A percentile compares a stretch with the other conserved stretches of the same genome.
Evolutionary conservation across 2,329 filamentous ascomycete species (phyloP).

Genomic region (Fusarium musae): DNA sequence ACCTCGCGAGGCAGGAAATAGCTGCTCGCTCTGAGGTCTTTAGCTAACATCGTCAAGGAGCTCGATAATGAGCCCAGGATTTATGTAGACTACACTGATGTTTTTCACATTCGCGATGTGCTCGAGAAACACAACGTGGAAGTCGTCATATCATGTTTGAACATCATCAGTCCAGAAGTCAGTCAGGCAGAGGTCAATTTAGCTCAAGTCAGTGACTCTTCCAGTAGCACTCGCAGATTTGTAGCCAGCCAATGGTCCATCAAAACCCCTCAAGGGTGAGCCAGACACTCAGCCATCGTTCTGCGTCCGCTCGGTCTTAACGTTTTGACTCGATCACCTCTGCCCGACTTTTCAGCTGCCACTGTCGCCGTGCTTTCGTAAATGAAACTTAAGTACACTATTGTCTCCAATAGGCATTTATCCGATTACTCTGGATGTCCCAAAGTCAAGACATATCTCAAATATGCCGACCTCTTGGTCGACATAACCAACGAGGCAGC

Average conservation of each 20-base stretch:
- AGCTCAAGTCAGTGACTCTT: neutral
- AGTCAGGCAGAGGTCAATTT: neutral
- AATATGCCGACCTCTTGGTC: neutral
- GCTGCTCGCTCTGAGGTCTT: accelerated
- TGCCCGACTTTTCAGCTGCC: neutral
- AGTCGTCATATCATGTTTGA: neutral
- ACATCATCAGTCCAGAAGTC: neutral
- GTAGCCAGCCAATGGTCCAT: neutral
- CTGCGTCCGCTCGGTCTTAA: accelerated
- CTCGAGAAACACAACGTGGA: neutral
- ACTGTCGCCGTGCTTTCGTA: neutral
- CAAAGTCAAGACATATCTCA: neutral
- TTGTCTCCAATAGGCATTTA: neutral
- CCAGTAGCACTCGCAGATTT: accelerated
- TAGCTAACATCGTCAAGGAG: neutral
- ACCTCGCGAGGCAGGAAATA: neutral
- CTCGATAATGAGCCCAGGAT: neutral
- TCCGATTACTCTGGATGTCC: neutral
- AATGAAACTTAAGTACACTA: neutral
- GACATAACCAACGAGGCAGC: neutral
- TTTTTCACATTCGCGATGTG: neutral
- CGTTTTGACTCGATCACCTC: neutral
- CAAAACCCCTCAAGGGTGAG: neutral
- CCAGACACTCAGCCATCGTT: accelerated
- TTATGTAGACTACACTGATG: neutral